Evolutionary conservation across 768 basidiomycete genomes (phyloP), one percentile per base, ranked within the genome.

Genomic region (Fomitopsis serialis): DNA sequence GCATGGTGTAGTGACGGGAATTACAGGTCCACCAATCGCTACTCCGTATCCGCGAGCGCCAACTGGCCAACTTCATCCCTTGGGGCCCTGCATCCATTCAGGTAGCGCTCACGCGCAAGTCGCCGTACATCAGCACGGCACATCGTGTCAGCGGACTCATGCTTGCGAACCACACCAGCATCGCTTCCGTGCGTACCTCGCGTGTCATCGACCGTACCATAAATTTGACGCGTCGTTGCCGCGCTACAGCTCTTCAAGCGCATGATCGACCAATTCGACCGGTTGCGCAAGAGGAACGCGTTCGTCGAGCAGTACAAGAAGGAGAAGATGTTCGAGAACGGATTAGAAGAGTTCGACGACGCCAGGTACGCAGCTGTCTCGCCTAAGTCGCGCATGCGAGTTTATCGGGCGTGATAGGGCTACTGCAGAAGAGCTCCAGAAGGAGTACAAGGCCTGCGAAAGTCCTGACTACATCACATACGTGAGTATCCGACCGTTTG

Each of bases 61-160:
- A 97, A 62, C 77, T 98, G 23, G 97, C 97, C 15, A 95, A 91
- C 65, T 98, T 99, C 68, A 98, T 99, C 57, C 97, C 97, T 6
- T 99, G 97, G 97, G 97, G 97, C 12, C 97, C 97, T 0, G 95
- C 95, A 4, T 95, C 93, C 34, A 96, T 97, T 62, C 97, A 99
- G 70, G 96, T 99, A 7, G 96, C 97, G 5, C 72, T 98, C 55
- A 97, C 95, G 1, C 85, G 91, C 54, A 85, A 82, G 61, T 94
- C 92, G 15, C 94, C 93, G 6, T 96, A 96, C 64, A 74, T 97
- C 50, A 77, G 83, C 4, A 85, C 89, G 36, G 89, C 87, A 62
- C 94, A 99, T 68, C 87, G 95, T 12, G 95, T 98, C 52, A 98
- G 95, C 67, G 96, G 96, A 0, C 77, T 99, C 48, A 98, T 99